Percentiles rank a stretch among this genome's conserved stretches.
Evolutionary conservation across 331 rosid genomes (phyloP).

Genomic region (Malus hybrid): DNA sequence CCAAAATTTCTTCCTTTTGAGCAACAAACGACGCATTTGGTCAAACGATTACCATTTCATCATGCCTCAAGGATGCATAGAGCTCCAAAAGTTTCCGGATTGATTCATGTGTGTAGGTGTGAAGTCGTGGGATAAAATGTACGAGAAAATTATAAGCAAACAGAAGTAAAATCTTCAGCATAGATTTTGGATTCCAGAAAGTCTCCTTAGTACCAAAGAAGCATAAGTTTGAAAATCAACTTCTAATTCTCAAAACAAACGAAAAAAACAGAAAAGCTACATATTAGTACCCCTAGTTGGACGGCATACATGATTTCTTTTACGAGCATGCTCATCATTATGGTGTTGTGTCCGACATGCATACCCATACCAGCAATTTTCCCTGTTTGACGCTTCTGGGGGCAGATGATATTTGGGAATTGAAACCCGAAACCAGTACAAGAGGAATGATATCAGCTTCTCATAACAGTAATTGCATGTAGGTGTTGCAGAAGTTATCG

Average conservation of each 20-base stretch:
- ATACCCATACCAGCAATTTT: constrained; percentile 96
- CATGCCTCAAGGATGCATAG: too few species aligned
- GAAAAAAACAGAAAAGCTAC: not conserved
- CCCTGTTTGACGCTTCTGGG: constrained; percentile 48
- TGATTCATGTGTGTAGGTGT: too few species aligned
- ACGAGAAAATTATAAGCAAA: too few species aligned
- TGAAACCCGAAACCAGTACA: constrained; percentile 82
- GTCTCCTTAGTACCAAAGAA: too few species aligned
- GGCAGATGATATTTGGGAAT: constrained; percentile 57
- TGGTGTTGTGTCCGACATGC: constrained; percentile 85
- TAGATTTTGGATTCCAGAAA: too few species aligned
- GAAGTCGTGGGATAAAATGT: too few species aligned
- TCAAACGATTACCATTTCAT: too few species aligned
- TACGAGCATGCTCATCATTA: constrained; percentile 69
- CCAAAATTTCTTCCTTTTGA: too few species aligned
- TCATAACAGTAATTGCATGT: constrained; percentile 70
- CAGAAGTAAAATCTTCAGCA: too few species aligned
- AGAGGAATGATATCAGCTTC: constrained; percentile 68
- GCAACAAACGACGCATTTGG: too few species aligned
- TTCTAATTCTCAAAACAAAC: not conserved
- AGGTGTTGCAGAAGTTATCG: constrained; percentile 43
- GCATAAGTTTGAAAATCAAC: too few species aligned
- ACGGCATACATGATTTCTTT: constrained; percentile 81
- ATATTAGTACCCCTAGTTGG: constrained; percentile 50
- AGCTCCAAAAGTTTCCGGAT: too few species aligned